Evolutionary conservation across 495 filamentous ascomycete species (phyloP).

Genomic region (Thozetella sp.): DNA sequence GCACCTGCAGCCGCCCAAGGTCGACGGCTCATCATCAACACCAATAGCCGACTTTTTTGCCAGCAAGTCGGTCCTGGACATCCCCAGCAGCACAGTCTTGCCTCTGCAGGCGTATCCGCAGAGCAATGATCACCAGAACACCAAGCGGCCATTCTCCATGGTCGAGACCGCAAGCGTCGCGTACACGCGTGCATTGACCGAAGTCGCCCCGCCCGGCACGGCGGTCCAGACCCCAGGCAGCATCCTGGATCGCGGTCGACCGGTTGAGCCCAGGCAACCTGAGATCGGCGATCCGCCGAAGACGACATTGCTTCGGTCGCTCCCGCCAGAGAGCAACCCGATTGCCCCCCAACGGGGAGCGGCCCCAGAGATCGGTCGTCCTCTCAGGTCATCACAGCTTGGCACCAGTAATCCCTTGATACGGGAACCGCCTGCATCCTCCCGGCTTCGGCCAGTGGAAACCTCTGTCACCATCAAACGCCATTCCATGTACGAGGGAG

Average conservation of each 20-base stretch:
- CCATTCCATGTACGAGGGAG: neutral
- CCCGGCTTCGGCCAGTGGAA: neutral
- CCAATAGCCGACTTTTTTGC: neutral
- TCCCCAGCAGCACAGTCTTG: neutral
- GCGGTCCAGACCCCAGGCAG: neutral
- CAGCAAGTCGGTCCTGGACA: conserved; percentile 1
- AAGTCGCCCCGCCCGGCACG: neutral
- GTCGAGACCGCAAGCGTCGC: neutral
- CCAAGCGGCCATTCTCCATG: neutral
- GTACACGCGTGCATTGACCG: neutral
- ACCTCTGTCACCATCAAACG: neutral
- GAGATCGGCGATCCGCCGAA: neutral
- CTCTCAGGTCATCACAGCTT: neutral
- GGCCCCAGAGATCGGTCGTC: neutral
- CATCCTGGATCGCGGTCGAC: neutral
- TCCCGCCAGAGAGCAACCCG: neutral
- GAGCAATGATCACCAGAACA: neutral
- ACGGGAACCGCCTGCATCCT: neutral
- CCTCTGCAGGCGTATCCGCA: neutral
- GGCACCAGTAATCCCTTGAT: neutral
- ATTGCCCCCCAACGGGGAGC: neutral
- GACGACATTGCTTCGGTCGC: neutral
- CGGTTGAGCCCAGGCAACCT: neutral
- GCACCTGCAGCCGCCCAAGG: neutral
- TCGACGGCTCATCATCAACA: neutral